Base-by-base conservation (phyloP, 2,329 filamentous ascomycete species). In the Didymella pomorum region DNA sequence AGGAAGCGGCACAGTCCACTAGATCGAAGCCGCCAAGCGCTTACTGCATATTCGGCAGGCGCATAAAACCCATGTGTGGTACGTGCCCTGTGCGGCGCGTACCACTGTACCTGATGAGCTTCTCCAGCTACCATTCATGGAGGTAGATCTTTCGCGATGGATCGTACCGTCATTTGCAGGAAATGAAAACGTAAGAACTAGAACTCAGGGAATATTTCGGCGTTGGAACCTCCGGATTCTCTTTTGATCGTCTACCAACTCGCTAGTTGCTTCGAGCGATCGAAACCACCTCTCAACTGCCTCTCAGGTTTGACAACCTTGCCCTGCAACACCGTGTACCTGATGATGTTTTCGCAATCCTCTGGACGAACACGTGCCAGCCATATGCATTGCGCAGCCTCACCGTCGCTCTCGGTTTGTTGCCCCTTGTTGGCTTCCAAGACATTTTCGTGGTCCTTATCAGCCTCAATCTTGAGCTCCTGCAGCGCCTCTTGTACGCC, bases 311-410 rank as follows among this genome's bases (percentile, higher is more conserved):
- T 97, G 51, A 98, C 87, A 25, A 98, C 87, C 81, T 97, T 98
- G 23, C 95, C 95, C 80, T 97, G 90, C 70, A 98, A 76, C 3
- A 99, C 85, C 0, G 95, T 98, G 75, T 90, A 97, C 72, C 87
- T 85, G 42, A 99, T 87, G 60, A 99, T 87, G 63, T 95, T 96
- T 82, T 97, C 93, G 71, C 93, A 96, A 72, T 98, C 92, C 79
- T 96, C 90, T 0, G 94, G 94, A 72, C 82, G 79, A 18, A 97
- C 88, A 57, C 94, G 82, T 20, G 92, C 94, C 44, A 97, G 82
- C 94, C 94, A 97, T 68, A 97, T 96, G 62, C 93, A 94, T 81
- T 97, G 93, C 44, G 86, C 88, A 1, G 92, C 93, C 54, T 82
- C 66, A 20, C 70, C 71, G 20, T 63, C 66, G 1, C 62, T 70